These are phyloP conservation scores for Lentinula raphanica DNA, from an alignment of 768 basidiomycete genomes.

Conservation along the genomic window DNA sequence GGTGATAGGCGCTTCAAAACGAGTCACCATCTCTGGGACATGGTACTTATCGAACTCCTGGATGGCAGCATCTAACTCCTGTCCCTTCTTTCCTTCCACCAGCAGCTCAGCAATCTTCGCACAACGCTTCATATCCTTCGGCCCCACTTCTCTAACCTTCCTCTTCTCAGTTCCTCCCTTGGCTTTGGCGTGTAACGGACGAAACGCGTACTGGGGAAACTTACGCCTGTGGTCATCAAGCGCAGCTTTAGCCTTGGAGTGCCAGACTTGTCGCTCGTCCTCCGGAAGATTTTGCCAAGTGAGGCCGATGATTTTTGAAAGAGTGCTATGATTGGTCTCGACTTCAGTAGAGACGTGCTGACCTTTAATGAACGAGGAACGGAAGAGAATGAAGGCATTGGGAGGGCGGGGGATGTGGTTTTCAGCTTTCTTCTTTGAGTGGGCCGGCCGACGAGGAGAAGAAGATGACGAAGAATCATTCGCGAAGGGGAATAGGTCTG, in stretches of 20 bases:
- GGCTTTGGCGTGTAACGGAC: slow-evolving; percentile 49
- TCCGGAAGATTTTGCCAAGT: slow-evolving; percentile 78
- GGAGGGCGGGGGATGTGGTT: slow-evolving; percentile 81
- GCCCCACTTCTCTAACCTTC: slow-evolving; percentile 57
- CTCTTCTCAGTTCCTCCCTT: slow-evolving; percentile 43
- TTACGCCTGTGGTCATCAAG: slow-evolving; percentile 70
- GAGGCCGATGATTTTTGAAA: slow-evolving; percentile 80
- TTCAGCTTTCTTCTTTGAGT: slow-evolving; percentile 66
- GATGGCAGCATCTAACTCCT: slow-evolving; percentile 48
- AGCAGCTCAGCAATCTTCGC: slow-evolving; percentile 63
- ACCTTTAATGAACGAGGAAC: slow-evolving; percentile 75
- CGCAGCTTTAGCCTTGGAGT: slow-evolving; percentile 66
- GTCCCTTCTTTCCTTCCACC: slow-evolving; percentile 50
- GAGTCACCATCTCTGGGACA: slow-evolving; percentile 58
- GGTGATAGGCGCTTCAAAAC: slow-evolving; percentile 71
- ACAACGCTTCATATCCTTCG: slow-evolving; percentile 59
- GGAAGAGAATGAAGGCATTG: slow-evolving; percentile 85
- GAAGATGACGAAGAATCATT: slow-evolving; percentile 27
- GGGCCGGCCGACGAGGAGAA: slow-evolving; percentile 42
- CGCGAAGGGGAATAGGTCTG: slow-evolving; percentile 55
- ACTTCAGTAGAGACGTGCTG: slow-evolving; percentile 73
- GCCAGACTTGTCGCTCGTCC: slow-evolving; percentile 75
- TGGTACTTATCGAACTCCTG: slow-evolving; percentile 51
- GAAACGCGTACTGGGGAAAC: slow-evolving; percentile 74
- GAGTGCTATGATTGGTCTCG: slow-evolving; percentile 78